Evolutionary conservation across 352 stramenopile species (phyloP), one percentile per base, ranked within the genome.

Genomic region (Phytophthora litchii): DNA sequence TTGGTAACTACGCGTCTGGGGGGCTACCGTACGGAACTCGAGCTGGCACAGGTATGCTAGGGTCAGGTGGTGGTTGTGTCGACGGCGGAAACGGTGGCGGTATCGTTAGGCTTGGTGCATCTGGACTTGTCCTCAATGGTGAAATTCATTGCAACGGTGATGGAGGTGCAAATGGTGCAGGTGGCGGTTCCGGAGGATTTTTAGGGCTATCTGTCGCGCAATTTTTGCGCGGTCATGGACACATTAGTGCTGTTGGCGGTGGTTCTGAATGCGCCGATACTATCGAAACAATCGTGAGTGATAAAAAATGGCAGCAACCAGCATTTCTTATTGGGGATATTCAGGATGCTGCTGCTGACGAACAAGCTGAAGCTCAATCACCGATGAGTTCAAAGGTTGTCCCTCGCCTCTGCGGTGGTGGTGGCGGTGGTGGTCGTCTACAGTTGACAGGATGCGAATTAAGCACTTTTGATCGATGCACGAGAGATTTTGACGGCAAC

Each of bases 171-270:
- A 76, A 78, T 29, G 78, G 84, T 48, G 74, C 70, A 13, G 84
- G 84, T 3, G 84, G 84, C n/a, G 84, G 84, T 3, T 91, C 84
- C 5, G 84, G 84, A 27, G 84, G 82, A 0, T 91, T 89, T 54
- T 68, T 93, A 12, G 80, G 84, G 0, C 50, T 93, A 3, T 76
- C 78, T 2, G 72, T 93, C 14, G 64, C 76, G 0, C 68, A 87
- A 34, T 89, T 69, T 60, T 27, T 93, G 19, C 71, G 64, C 25
- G 84, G 84, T 0, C 54, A 83, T 36, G 84, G 84, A 4, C 65
- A 69, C 16, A 88, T 93, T 46, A 91, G 80, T 17, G 81, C 84
- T 43, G 81, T 89, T 20, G 84, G 84, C 25, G 84, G 84, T 41
- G 78, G 75, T 13, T 79, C 82, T 9, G 68, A 81, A 60, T 93